These are phyloP conservation scores for Fusarium sp. DNA, from an alignment of 2,329 filamentous ascomycete genomes.

Conservation along the genomic window DNA sequence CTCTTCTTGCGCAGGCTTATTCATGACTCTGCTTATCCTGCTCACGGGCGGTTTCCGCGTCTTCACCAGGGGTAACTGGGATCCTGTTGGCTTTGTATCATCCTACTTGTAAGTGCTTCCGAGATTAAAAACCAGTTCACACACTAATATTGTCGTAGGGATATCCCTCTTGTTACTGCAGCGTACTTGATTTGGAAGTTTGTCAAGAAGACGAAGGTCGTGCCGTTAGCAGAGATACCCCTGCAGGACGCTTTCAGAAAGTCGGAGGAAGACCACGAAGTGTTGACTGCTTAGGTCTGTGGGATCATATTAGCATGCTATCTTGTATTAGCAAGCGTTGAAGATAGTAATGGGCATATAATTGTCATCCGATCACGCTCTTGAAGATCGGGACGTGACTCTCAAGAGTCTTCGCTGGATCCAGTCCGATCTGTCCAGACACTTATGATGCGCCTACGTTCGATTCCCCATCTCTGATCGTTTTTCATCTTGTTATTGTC, in stretches of 20 bases:
- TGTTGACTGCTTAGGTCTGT: not conserved
- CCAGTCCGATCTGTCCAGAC: not conserved
- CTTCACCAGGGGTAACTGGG: conserved; percentile 71
- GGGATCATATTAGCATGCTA: not conserved
- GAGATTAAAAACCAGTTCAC: fast-evolving
- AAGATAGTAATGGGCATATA: not conserved
- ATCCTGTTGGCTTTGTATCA: conserved; percentile 67
- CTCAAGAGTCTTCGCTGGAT: not conserved
- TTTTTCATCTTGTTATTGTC: not conserved
- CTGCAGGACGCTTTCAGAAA: conserved; percentile 60
- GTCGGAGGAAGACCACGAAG: conserved; percentile 24
- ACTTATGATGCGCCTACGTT: not conserved
- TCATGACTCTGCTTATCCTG: conserved; percentile 72
- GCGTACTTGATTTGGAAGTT: conserved; percentile 75
- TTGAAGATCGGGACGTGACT: not conserved
- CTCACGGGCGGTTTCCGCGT: conserved; percentile 76
- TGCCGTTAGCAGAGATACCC: conserved; percentile 63
- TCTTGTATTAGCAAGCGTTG: not conserved
- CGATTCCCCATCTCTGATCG: not conserved
- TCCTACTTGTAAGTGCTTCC: conserved; percentile 66
- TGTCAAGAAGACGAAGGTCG: conserved; percentile 69
- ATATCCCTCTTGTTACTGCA: conserved; percentile 68
- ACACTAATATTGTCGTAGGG: conserved; percentile 53
- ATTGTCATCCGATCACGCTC: too few relatives aligned
- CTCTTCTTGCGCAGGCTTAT: conserved; percentile 69